Conservation (phyloP, 345 rosid species). For the Moricandia arvensis region DNA sequence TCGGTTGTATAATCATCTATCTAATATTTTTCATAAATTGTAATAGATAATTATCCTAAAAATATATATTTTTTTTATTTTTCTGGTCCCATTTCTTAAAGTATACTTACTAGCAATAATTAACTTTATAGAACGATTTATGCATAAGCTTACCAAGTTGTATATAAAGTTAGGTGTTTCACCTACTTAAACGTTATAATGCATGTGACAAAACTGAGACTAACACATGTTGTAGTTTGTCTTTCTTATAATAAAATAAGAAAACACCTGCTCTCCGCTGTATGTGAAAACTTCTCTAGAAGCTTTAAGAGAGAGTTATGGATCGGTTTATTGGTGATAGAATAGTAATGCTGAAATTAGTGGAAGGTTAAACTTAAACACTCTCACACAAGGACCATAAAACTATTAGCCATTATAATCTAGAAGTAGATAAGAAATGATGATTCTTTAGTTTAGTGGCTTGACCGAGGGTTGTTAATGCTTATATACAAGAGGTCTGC, state of each 20-base stretch:
- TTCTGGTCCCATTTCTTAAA: no score
- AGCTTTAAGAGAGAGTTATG: background rate
- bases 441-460: no score
- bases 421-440: background rate
- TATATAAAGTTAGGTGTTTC: slow-evolving; percentile 17
- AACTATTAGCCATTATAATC: background rate
- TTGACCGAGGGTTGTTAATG: no score
- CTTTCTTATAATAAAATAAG: background rate
- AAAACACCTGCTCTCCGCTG: background rate
- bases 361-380: background rate
- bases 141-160: no score
- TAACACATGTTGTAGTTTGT: slow-evolving; percentile 10
- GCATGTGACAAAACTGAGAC: slow-evolving; percentile 31
- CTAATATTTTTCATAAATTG: no score
- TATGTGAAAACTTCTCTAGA: background rate
- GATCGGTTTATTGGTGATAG: background rate
- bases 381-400: background rate
- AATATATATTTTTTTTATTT: no score
- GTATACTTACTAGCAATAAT: no score
- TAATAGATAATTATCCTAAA: no score
- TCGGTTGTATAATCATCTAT: no score
- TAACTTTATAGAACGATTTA: no score
- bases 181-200: slow-evolving; percentile 34
- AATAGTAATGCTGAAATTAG: no score
- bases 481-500: no score